Base-by-base conservation (phyloP, 768 basidiomycete genomes). In the Thelephora ganbajun region DNA sequence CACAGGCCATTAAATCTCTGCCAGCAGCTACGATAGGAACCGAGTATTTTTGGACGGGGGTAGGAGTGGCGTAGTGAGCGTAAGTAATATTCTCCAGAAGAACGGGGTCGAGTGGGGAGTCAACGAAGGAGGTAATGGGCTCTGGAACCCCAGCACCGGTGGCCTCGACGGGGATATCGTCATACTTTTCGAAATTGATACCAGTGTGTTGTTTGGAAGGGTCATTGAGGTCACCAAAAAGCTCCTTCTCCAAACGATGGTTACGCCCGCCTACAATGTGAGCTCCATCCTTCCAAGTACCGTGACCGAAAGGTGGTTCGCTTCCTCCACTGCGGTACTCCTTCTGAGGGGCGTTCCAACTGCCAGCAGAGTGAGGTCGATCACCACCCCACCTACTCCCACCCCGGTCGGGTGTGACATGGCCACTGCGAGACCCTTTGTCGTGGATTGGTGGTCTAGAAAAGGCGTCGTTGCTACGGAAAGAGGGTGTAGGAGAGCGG, bases 121-220 rank as follows among this genome's bases (percentile, higher is more conserved):
- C 77, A 50, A 83, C 84, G 69, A 99, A 99, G 35, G 79, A 74
- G 53, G 64, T 76, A 58, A 97, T 78, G 41, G 96, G 92, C 36
- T 98, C 94, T 51, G 96, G 96, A n/a, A 98, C 94, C 57, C 84
- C 87, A 51, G 82, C 80, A 56, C 96, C 96, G 44, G 94, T 98
- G 33, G 93, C 94, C 68, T 98, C 96, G 56, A 99, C 93, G 53
- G 96, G 96, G 61, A 99, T 99, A 63, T 98, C 94, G 66, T 96
- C 96, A 59, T 98, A 99, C 67, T 96, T 96, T 70, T 99, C 96
- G 61, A 99, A 99, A 70, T 99, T 99, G 70, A 99, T 97, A 53
- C 96, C 96, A 39, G 93, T 94, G 61, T 90, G 82, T 64, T 96
- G 85, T 61, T 87, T 88, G 50, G 79, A 79, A 19, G 83, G 77